Evolutionary conservation across 805 yeast genomes (phyloP).

Genomic region (Spathaspora boniae): DNA sequence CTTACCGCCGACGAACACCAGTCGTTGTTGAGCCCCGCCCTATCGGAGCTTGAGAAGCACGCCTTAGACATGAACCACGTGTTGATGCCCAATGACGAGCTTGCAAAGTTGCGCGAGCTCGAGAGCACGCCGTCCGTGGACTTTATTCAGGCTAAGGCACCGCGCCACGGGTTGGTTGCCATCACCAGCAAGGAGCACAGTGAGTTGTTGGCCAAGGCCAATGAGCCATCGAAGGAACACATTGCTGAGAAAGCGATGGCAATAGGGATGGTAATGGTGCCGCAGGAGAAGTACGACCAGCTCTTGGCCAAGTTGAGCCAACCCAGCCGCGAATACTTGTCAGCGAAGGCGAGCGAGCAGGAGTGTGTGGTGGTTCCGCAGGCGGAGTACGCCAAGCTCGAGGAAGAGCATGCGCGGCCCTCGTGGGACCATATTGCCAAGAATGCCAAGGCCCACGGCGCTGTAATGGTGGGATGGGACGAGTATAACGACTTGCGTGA

Average conservation of each 20-base stretch:
- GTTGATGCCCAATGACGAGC: conserved; percentile 12
- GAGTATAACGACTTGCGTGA: conserved; percentile 12
- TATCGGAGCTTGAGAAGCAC: conserved; percentile 1
- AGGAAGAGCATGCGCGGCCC: conserved; percentile 12
- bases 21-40: conserved; percentile 8
- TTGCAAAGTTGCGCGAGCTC: conserved; percentile 12
- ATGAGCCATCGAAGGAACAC: conserved; percentile 19
- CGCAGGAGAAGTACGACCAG: conserved; percentile 13
- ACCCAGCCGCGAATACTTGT: conserved; percentile 19
- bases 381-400: conserved; percentile 9
- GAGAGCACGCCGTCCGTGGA: conserved; percentile 10
- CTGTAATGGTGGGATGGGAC: conserved; percentile 13
- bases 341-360: conserved; percentile 11
- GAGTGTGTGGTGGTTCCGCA: conserved; percentile 14
- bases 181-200: conserved; percentile 13
- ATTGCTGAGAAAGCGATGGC: conserved; percentile 17
- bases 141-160: conserved; percentile 16
- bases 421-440: conserved; percentile 11
- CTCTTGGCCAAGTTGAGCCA: conserved; percentile 10
- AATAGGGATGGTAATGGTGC: conserved; percentile 13
- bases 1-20: conserved; percentile 13
- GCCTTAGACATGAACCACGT: conserved; percentile 16
- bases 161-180: conserved; percentile 9
- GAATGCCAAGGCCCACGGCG: conserved; percentile 15
- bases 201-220: conserved; percentile 11